Base-by-base conservation (phyloP, 306 rosid genomes). In the Mucuna pruriens region DNA sequence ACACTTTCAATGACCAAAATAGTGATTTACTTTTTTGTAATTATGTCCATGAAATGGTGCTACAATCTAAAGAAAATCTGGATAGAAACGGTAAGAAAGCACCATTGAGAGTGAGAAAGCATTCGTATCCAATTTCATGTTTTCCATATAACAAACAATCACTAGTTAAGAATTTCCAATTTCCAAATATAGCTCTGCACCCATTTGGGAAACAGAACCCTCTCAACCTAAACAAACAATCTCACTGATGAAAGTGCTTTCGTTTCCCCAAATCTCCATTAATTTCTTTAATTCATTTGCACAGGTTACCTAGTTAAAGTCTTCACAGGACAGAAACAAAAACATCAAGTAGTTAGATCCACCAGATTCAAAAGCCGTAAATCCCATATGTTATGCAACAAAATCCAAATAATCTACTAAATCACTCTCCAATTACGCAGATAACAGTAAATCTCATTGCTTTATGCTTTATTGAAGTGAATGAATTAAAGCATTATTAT, bases 291-390 rank as follows among this genome's bases (percentile, higher is more conserved):
- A 22, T 52, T 77, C 48, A 51, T 5, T 23, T 20, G 22, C 26
- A 61, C 38, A 46, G 4, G 20, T 76, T 26, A 26, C 44, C 5
- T 6, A 9, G 4, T 12, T 34, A 1, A 71, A 70, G 13, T 34
- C 46, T 6, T 36, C 20, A 39, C 34, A 64, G 5, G 25, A 42
- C 29, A 34, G 31, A 69, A 68, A 60, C 26, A 46, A 10, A 64
- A 11, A 40, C 6, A 9, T 10, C 71, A n/a, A 9, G 19, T 29
- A 9, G 19, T 29, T 15, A 76, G 36, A 61, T 45, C 20, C 22
- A 62, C 22, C 62, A n/a, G 52, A 55, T 74, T 31, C 51, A 74
- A 74, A 36, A 38, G 51, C 64, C 26, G 2, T 23, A 25, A 75
- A 58, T 25, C 58, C 29, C 31, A 29, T 1, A 9, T 40, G 15